Conservation (phyloP, 2,329 filamentous ascomycete species). For the Tolypocladium sp. region DNA sequence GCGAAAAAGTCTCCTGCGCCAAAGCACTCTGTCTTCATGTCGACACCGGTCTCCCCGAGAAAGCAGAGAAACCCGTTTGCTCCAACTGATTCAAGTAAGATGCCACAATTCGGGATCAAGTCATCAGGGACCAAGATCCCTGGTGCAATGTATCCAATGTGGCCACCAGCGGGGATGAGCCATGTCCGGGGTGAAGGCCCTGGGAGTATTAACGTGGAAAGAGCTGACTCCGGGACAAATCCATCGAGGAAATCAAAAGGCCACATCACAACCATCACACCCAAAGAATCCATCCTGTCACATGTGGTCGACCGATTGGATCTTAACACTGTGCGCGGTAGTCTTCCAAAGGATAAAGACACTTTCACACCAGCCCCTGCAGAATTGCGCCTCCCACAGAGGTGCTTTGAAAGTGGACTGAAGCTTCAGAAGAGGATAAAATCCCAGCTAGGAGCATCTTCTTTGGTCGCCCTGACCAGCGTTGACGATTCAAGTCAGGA, state of each 20-base stretch:
- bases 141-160: conserved; percentile 58
- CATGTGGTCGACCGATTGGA: conserved; percentile 15
- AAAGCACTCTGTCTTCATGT: conserved; percentile 36
- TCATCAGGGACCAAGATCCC: conserved; percentile 48
- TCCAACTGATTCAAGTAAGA: conserved; percentile 13
- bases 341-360: conserved; percentile 21
- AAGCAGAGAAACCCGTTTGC: conserved; percentile 22
- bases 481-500: conserved; percentile 21
- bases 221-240: neutral
- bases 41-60: conserved; percentile 44
- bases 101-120: conserved; percentile 34
- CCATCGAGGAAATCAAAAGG: conserved; percentile 40
- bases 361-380: conserved; percentile 34
- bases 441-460: conserved; percentile 30
- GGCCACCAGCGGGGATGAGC: conserved; percentile 56
- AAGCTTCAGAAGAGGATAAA: conserved; percentile 41
- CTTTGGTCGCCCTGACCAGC: conserved; percentile 1
- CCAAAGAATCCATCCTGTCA: conserved; percentile 33
- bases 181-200: conserved; percentile 47
- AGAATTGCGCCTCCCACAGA: conserved; percentile 43
- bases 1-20: conserved; percentile 14
- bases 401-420: conserved; percentile 48
- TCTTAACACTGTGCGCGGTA: conserved; percentile 15
- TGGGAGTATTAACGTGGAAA: neutral
- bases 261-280: conserved; percentile 27